Base-by-base conservation (phyloP, 352 stramenopile genomes). In the Phytophthora brassicae region DNA sequence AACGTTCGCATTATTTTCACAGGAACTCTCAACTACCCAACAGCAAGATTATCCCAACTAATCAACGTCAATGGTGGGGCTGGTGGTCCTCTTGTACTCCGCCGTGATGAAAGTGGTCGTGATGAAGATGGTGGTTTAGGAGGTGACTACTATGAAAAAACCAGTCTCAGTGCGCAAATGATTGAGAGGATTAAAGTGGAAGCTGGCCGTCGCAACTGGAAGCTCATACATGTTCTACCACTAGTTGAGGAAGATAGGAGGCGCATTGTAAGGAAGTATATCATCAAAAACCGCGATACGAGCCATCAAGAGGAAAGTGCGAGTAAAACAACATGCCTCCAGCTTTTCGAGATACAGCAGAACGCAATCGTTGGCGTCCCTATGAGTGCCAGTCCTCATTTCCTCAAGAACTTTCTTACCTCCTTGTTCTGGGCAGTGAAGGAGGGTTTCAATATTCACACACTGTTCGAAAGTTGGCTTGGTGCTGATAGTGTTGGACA, bases 1-100 rank as follows among this genome's bases (percentile, higher is more conserved):
- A 97, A 97, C 59, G 86, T 97, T 13, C 81, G 88, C 23, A 72
- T 97, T 47, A 90, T 97, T 35, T 86, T 96, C 50, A 82, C 86
- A 0, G 84, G 72, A 17, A 91, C 83, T 26, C 66, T 80, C 24
- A 84, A 72, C 50, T 81, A 76, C 23, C 70, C 77, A 2, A 63
- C 68, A 38, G 72, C 74, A 20, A 85, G 81, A 43, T 69, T 86
- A 50, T 58, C 76, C 31, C 60, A 59, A 29, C 29, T 20, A 6
- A n/a, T 70, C 6, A 51, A 56, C 41, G 29, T 24, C 20, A 62
- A 6, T 42, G 17, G 24, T 45, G 56, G 47, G 16, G 42, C 46
- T 17, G 52, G 46, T 0, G 39, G 42, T 16, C 41, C 53, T 14
- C 51, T 20, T 6, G 11, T 58, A 36, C 33, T 35, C 4, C 60